These are phyloP conservation scores for Pseudocercospora eumusae DNA, from an alignment of 2,329 filamentous ascomycete species.

Conservation along the genomic window DNA sequence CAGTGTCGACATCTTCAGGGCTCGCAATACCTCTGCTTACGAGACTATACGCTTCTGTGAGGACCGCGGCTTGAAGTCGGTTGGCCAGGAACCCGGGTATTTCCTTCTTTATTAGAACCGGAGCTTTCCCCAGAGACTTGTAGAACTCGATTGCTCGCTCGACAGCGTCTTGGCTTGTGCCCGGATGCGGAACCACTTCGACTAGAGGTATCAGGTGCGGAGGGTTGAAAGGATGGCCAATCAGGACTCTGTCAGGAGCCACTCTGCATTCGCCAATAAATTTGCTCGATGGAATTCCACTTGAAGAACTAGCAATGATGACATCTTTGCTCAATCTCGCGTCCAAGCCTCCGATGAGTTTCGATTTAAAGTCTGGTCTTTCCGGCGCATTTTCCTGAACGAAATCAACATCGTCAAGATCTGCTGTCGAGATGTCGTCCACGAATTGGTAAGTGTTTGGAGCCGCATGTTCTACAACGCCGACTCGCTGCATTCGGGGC, in stretches of 20 bases:
- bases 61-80: conserved; percentile 47
- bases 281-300: conserved; percentile 17
- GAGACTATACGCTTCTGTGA: conserved; percentile 43
- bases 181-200: conserved; percentile 47
- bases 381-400: conserved; percentile 45
- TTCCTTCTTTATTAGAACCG: conserved; percentile 47
- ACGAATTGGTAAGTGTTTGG: conserved; percentile 30
- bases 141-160: conserved; percentile 44
- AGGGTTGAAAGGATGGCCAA: conserved; percentile 54
- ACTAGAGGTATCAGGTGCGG: conserved; percentile 53
- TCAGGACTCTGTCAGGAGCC: conserved; percentile 43
- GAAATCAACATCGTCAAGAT: conserved; percentile 37
- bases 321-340: conserved; percentile 35
- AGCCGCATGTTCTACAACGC: conserved; percentile 20
- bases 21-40: conserved; percentile 39
- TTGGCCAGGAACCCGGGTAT: conserved; percentile 50
- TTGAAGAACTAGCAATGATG: conserved; percentile 41
- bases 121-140: conserved; percentile 44
- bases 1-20: conserved; percentile 35
- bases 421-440: conserved; percentile 19
- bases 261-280: conserved; percentile 26
- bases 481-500: conserved; percentile 27
- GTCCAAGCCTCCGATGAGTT: conserved; percentile 43
- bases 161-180: conserved; percentile 35
- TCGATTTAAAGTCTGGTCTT: conserved; percentile 44